These are phyloP conservation scores for Dalbergia cochinchinensis DNA, from an alignment of 306 rosid species.

Conservation along the genomic window DNA sequence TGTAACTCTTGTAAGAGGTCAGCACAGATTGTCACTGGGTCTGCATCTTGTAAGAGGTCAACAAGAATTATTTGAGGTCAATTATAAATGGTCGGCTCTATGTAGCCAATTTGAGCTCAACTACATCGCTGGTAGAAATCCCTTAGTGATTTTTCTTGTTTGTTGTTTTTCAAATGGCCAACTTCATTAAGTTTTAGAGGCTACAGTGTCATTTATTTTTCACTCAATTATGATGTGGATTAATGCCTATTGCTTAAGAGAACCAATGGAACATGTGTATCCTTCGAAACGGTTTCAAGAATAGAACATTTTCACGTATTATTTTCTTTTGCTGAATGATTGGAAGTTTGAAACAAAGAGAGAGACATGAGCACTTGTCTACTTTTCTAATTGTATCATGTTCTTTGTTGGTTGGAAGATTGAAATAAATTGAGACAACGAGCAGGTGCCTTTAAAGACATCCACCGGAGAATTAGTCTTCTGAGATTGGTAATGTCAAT, in stretches of 20 bases:
- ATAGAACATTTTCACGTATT: too few species aligned
- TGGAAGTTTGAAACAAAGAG: too few species aligned
- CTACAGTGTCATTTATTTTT: background rate
- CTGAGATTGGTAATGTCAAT: too few species aligned
- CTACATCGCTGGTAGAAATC: background rate
- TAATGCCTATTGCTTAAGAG: background rate
- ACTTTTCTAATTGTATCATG: too few species aligned
- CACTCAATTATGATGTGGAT: background rate
- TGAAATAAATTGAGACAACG: too few species aligned
- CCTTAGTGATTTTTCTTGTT: background rate
- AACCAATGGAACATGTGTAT: background rate
- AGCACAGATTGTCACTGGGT: slow-evolving; percentile 43
- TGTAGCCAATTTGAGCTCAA: slow-evolving; percentile 32
- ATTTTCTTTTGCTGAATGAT: too few species aligned
- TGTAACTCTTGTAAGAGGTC: slow-evolving; percentile 48
- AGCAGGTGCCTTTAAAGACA: too few species aligned
- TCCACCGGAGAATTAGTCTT: too few species aligned
- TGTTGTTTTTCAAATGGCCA: background rate
- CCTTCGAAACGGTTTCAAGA: too few species aligned
- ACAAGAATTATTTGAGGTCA: slow-evolving; percentile 43
- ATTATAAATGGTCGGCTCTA: slow-evolving; percentile 43
- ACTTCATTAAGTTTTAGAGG: background rate
- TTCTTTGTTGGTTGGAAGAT: too few species aligned
- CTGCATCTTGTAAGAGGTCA: slow-evolving; percentile 43
- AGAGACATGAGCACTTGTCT: too few species aligned